phyloP scores from a whole-genome alignment of 129 eudicot species.

The Chrysanthemum seticuspe region DNA sequence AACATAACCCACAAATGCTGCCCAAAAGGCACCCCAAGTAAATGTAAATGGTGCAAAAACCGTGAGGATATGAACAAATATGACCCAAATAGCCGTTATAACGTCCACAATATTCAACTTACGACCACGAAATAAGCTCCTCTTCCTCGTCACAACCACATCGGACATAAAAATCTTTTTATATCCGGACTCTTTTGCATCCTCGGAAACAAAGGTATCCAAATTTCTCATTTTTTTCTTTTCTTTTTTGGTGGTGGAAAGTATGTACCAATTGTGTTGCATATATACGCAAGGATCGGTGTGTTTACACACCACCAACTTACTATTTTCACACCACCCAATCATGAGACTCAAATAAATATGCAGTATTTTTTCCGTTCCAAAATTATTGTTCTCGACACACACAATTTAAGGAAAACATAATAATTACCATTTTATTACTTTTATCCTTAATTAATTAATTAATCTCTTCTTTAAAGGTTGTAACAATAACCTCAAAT shows the following conservation, averaged over 20 bases:
- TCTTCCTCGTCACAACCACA: conserved; percentile 58
- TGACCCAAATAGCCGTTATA: conserved; percentile 38
- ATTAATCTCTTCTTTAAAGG: no score
- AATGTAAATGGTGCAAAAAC: conserved; percentile 67
- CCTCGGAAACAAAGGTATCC: neutral
- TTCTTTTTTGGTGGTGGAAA: neutral
- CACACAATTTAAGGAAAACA: no score
- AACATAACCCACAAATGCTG: conserved; percentile 49
- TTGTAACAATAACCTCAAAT: no score
- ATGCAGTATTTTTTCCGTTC: no score
- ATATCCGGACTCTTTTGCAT: neutral
- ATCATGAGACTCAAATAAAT: no score
- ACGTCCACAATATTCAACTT: conserved; percentile 58
- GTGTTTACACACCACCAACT: no score
- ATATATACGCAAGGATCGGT: neutral
- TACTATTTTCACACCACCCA: no score
- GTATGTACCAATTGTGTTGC: neutral
- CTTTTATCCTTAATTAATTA: no score
- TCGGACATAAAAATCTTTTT: conserved; percentile 55
- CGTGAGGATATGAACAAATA: conserved; percentile 52
- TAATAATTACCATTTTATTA: no score
- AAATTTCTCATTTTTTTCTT: conserved; percentile 14
- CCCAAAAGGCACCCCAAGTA: conserved; percentile 77
- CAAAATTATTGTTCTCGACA: no score
- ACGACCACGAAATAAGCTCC: conserved; percentile 44